These are phyloP conservation scores for Somion occarium DNA, from an alignment of 1,284 basidiomycete genomes.

Conservation along the genomic window DNA sequence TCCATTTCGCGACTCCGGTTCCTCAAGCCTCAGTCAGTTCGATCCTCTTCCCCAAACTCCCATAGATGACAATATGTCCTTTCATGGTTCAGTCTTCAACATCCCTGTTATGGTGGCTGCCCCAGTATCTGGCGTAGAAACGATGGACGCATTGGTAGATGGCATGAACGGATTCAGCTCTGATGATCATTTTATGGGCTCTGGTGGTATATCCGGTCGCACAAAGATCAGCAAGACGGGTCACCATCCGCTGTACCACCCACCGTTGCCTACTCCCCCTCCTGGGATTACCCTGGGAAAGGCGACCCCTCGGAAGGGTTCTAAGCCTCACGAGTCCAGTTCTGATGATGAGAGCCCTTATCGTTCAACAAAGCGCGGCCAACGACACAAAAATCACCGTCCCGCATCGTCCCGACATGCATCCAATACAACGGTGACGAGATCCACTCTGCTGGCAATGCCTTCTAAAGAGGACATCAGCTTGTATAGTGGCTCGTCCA, in stretches of 20 bases:
- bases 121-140: conserved; percentile 71
- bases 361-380: conserved; percentile 11
- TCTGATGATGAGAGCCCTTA: conserved; percentile 39
- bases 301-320: conserved; percentile 39
- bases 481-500: conserved; percentile 6
- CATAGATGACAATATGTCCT: conserved; percentile 43
- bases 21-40: conserved; percentile 50
- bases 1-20: conserved; percentile 58
- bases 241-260: conserved; percentile 69
- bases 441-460: conserved; percentile 9
- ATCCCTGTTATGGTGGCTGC: conserved; percentile 72
- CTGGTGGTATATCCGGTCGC: conserved; percentile 36
- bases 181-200: conserved; percentile 50
- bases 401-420: conserved; percentile 13
- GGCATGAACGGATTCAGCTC: conserved; percentile 64
- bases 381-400: conserved; percentile 12
- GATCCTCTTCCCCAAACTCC: conserved; percentile 68
- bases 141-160: conserved; percentile 81
- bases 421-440: conserved; percentile 13
- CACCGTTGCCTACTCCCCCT: conserved; percentile 74
- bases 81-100: conserved; percentile 40
- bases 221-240: conserved; percentile 37
- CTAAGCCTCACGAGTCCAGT: conserved; percentile 37
- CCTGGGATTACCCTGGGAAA: conserved; percentile 73
- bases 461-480: conserved; percentile 5